Evolutionary conservation across 129 eudicot genomes (phyloP).

Genomic region (Logfia minima): DNA sequence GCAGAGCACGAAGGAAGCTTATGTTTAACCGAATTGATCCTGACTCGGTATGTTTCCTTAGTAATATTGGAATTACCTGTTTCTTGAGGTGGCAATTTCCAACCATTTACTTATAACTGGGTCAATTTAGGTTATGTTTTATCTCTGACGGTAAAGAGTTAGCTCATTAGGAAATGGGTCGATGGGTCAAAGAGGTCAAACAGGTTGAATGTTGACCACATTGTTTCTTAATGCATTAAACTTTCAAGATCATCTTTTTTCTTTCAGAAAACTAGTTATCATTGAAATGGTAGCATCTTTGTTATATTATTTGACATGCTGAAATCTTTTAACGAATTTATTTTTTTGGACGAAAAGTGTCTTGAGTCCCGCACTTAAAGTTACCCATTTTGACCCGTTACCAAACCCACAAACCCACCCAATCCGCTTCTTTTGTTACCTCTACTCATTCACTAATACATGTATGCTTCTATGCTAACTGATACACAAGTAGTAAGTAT

Average conservation of each 20-base stretch:
- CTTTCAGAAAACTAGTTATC: not conserved
- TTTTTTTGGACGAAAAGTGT: not conserved
- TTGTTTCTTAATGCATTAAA: not conserved
- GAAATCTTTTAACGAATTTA: too few relatives aligned
- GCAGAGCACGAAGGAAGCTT: conserved; percentile 94
- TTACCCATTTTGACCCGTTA: conserved; percentile 1
- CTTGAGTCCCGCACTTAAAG: not conserved
- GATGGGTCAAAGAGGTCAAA: not conserved
- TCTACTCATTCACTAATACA: not conserved
- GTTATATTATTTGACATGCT: not conserved
- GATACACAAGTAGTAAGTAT: conserved; percentile 1
- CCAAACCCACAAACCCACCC: not conserved
- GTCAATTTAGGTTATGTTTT: not conserved
- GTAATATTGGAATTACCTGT: not conserved
- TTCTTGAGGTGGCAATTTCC: not conserved
- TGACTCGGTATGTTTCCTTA: conserved; percentile 65
- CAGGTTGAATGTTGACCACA: not conserved
- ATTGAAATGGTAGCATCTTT: not conserved
- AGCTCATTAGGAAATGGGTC: not conserved
- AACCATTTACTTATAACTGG: not conserved
- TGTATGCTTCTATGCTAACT: conserved; percentile 12
- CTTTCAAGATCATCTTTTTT: not conserved
- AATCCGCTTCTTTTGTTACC: not conserved
- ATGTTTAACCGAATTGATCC: conserved; percentile 80
- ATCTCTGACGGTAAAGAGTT: not conserved